Base-by-base conservation (phyloP, 805 yeast genomes). In the Scheffersomyces spartinae region DNA sequence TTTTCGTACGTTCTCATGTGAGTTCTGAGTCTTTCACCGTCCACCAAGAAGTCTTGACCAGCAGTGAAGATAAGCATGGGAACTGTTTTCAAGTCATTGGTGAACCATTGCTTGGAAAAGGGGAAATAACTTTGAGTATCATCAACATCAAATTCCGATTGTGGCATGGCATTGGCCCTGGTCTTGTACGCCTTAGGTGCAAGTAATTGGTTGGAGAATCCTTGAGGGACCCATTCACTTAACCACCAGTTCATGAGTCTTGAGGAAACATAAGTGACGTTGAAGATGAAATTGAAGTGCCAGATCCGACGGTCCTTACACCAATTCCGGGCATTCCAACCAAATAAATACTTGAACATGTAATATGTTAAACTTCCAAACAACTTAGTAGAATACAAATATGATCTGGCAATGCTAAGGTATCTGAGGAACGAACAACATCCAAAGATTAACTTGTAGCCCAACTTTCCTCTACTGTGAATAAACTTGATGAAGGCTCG, bases 211-310 rank as follows among this genome's bases (percentile, higher is more conserved):
- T 55, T 55, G 15, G 53, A 40, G 30, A 60, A 60, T 1, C 64
- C 62, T 15, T 56, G 61, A 14, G 42, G 50, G 10, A 52, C 46
- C 34, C 49, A 53, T 21, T 48, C 34, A 21, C 60, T 48, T 12
- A 85, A 56, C 97, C 97, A 88, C 96, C 97, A 91, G 23, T 71
- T 64, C 94, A 88, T 85, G 30, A 82, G 58, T 35, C 74, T 71
- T 1, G 84, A 64, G 14, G 93, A 76, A 9, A 86, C 78, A 46
- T 71, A 80, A 4, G 80, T 82, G 0, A 95, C 95, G 3, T 94
- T 78, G 46, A 84, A 86, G 5, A 86, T 51, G 35, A 88, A 85
- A 50, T 82, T 84, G 17, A 86, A 62, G 33, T 71, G 68, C 39
- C 88, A 62, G 13, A 83, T 53, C 15, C 63, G 53, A 14, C 52